Conservation (phyloP, 805 yeast genomes). For the Lipomyces mesembrius region DNA sequence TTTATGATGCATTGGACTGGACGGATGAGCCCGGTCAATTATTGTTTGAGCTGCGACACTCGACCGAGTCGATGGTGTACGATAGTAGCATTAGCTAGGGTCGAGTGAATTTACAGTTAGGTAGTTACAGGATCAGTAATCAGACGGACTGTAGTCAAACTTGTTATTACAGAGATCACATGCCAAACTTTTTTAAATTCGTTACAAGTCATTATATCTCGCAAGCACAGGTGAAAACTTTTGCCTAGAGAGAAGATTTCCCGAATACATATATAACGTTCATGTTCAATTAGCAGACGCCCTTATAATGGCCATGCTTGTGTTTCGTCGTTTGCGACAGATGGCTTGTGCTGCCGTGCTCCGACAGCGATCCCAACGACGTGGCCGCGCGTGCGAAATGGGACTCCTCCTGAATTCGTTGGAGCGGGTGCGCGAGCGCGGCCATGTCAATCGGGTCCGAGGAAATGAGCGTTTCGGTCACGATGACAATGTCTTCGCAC, state of each 20-base stretch:
- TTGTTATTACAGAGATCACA: neutral
- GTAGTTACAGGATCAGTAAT: neutral
- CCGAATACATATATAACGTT: neutral
- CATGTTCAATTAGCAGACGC: slow-evolving; percentile 26
- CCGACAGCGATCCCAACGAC: slow-evolving; percentile 28
- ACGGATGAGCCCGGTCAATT: slow-evolving; percentile 29
- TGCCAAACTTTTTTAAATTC: neutral
- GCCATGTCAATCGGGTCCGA: slow-evolving; percentile 23
- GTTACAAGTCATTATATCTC: neutral
- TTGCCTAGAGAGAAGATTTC: neutral
- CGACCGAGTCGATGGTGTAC: slow-evolving; percentile 35
- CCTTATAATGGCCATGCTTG: slow-evolving; percentile 32
- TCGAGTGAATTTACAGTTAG: neutral
- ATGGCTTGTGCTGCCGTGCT: slow-evolving; percentile 9
- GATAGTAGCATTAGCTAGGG: slow-evolving; percentile 17
- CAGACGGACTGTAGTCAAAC: neutral
- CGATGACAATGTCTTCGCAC: slow-evolving; percentile 23
- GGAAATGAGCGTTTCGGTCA: slow-evolving; percentile 23
- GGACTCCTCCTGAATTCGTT: slow-evolving; percentile 10
- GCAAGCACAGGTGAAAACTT: neutral
- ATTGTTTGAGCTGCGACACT: slow-evolving; percentile 28
- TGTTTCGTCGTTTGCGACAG: slow-evolving; percentile 12
- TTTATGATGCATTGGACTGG: slow-evolving; percentile 43
- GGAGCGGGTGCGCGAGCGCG: slow-evolving; percentile 25
- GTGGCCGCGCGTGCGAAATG: slow-evolving; percentile 10